Base-by-base conservation (phyloP, 2,329 filamentous ascomycete species). In the Diatrype stigma region DNA sequence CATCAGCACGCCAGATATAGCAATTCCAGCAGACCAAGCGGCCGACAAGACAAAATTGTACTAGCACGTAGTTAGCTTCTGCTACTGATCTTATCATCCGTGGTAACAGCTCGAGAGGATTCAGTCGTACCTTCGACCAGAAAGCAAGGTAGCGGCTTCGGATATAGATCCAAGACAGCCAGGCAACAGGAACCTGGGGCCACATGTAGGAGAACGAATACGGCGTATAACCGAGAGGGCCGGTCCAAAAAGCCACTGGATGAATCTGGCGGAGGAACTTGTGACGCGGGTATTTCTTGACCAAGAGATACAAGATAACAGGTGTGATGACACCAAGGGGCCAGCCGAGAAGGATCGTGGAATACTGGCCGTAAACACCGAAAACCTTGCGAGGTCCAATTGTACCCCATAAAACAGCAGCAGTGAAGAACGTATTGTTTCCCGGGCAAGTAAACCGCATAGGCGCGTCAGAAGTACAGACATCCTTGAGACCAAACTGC, bases 351-450 rank as follows among this genome's bases (percentile, higher is more conserved):
- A 69, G 57, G 2, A 60, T 51, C 48, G 53, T 57, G 2, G 64
- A 66, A 56, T 74, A 74, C 35, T 65, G 64, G 12, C 67, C 67
- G 2, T 61, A 63, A 1, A 49, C 48, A 2, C 70, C 70, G 45
- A 69, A 75, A 10, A 74, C 65, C 49, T 67, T 68, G 40, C 53
- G 46, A 8, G 70, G 67, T 1, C 71, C 70, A 10, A 75, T 62
- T 5, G 69, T 72, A 8, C 71, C 72, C 65, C 71, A 74, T 10
- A 73, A 60, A 1, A 75, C 68, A 3, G 59, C 57, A n/a, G 79
- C 77, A 0, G 78, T 81, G 63, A 81, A 82, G 63, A 81, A 80
- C 3, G 76, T 78, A 61, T 78, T 79, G 57, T 78, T 73, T 11
- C 73, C 73, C 12, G 76, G 77, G 58, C 79, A 81, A 3, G 72